A percentile compares a stretch with the other conserved stretches of the same genome.
phyloP scores from a whole-genome alignment of 768 basidiomycete genomes.

The Leccinum truebloodii region DNA sequence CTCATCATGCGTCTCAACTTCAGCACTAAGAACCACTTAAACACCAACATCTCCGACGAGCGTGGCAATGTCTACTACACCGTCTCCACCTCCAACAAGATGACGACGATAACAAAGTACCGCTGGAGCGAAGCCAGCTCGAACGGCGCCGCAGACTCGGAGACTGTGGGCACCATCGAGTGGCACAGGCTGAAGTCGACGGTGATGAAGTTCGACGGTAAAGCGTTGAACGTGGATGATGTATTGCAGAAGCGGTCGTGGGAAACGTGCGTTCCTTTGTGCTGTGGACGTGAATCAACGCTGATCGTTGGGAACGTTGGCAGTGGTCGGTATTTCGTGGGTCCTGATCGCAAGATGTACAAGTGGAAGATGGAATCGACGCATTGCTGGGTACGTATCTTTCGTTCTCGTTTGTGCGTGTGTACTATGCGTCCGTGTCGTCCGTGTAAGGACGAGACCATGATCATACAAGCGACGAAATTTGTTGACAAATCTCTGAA shows the following conservation, averaged over 20 bases:
- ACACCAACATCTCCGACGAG: slow-evolving; percentile 25
- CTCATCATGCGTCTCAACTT: slow-evolving; percentile 24
- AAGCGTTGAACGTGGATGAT: slow-evolving; percentile 2
- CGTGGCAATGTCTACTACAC: slow-evolving; percentile 19
- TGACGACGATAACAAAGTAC: slow-evolving; percentile 30
- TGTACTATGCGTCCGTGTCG: background rate
- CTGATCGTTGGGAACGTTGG: background rate
- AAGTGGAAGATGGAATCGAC: slow-evolving; percentile 33
- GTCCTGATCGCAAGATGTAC: slow-evolving; percentile 32
- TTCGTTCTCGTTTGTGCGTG: background rate
- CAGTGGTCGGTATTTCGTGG: slow-evolving; percentile 36
- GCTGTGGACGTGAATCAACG: background rate
- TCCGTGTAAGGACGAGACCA: no score
- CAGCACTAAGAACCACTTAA: slow-evolving; percentile 21
- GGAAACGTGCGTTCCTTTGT: slow-evolving; percentile 16
- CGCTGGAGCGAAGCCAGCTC: slow-evolving; percentile 15
- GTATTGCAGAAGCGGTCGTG: slow-evolving; percentile 20
- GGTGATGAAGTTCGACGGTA: slow-evolving; percentile 20
- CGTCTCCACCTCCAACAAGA: slow-evolving; percentile 22
- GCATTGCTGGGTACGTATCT: slow-evolving; percentile 28
- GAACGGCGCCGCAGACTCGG: slow-evolving; percentile 7
- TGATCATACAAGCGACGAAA: background rate
- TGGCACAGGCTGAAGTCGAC: slow-evolving; percentile 20
- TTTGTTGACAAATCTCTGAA: background rate
- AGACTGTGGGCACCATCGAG: slow-evolving; percentile 28